phyloP scores from a whole-genome alignment of 2,329 filamentous ascomycete species.

The Fusarium virguliforme region DNA sequence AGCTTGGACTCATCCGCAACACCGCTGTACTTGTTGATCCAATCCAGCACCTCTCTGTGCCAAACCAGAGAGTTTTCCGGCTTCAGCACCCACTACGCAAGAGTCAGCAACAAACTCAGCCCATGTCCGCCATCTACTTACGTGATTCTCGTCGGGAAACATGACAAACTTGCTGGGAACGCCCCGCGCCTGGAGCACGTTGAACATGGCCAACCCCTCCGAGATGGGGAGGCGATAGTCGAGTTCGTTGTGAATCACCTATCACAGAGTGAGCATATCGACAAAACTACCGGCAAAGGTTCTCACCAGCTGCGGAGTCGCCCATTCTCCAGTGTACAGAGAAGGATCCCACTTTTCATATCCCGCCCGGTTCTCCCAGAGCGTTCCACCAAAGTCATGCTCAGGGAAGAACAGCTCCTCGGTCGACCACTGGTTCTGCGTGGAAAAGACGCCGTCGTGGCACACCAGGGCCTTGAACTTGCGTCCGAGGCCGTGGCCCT shows the following conservation, averaged over 20 bases:
- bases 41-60: conserved; percentile 88
- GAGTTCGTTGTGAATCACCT: conserved; percentile 86
- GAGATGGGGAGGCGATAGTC: conserved; percentile 91
- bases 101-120: conserved; percentile 10
- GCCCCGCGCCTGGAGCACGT: conserved; percentile 82
- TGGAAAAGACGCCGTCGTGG: conserved; percentile 89
- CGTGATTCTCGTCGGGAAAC: conserved; percentile 82
- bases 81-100: conserved; percentile 82
- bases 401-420: conserved; percentile 81
- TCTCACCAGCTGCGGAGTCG: conserved; percentile 85
- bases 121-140: conserved; percentile 47
- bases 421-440: conserved; percentile 74
- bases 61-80: conserved; percentile 92
- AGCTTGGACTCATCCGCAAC: conserved; percentile 53
- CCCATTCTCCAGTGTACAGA: conserved; percentile 78
- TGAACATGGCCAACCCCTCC: conserved; percentile 89
- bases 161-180: conserved; percentile 84
- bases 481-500: conserved; percentile 86
- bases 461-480: conserved; percentile 91
- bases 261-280: background rate
- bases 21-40: conserved; percentile 77
- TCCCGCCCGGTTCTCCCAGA: conserved; percentile 73
- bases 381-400: conserved; percentile 76
- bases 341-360: conserved; percentile 82
- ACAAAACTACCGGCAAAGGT: background rate